Base-by-base conservation (phyloP, 495 filamentous ascomycete species). In the Collariella sp. region DNA sequence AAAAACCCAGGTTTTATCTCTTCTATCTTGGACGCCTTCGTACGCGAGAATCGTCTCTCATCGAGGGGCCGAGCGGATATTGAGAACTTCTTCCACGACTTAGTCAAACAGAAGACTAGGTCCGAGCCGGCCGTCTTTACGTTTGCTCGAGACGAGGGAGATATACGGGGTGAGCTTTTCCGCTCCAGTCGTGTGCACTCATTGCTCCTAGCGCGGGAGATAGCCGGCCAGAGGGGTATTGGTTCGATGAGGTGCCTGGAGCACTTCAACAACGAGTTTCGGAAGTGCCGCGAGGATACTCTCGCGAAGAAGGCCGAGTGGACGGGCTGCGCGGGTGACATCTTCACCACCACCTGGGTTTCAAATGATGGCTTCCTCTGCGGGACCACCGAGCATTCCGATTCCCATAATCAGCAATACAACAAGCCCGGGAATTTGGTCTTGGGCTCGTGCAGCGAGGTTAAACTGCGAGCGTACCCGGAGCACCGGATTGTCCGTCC, bases 341-440 rank as follows among this genome's bases (percentile, higher is more conserved):
- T 86, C 18, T 67, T 71, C 41, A 79, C 76, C 20, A 69, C 82
- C 12, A 70, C 68, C 26, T 86, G 83, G 83, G 58, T 73, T 0
- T 71, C 74, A 1, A 68, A 79, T 50, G 69, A 73, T 7, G 63
- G 59, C n/a, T 79, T 80, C 48, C 56, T 81, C 23, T 79, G 76
- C 48, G 90, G 90, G 2, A 85, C 88, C 2, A 82, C 84, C 2
- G 83, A 86, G 24, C 80, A 87, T 52, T 82, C 81, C 1, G 89
- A 96, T 62, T 66, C 78, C 0, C 77, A 84, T 49, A 88, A 87
- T 54, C 85, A 89, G 71, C 83, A 88, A 49, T 96, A 95, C 68
- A 95, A 96, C 60, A 79, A 84, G 43, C 76, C 78, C 0, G 84
- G 86, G 20, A 96, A 95, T 64, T 72, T 95, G 5, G 55, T 90